Evolutionary conservation across 768 basidiomycete genomes (phyloP).

Genomic region (Podaxis sp.): DNA sequence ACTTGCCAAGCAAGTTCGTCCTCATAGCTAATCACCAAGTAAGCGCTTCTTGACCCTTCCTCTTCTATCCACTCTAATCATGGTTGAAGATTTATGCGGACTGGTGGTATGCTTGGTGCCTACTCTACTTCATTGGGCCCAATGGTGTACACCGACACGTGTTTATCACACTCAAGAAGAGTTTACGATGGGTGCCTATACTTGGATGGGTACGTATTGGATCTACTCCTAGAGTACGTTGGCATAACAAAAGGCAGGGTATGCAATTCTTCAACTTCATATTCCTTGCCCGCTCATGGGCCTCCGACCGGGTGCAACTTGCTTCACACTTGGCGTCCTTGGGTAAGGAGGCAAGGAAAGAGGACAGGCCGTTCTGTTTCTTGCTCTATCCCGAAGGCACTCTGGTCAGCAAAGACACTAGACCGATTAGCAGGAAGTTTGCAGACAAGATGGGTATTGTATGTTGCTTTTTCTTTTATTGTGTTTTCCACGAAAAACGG

Average conservation of each 20-base stretch:
- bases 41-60: constrained; percentile 15
- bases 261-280: constrained; percentile 97
- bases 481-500: neutral
- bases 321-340: constrained; percentile 64
- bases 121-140: constrained; percentile 68
- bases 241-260: constrained; percentile 42
- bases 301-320: constrained; percentile 72
- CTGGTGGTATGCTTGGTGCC: constrained; percentile 89
- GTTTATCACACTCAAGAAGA: constrained; percentile 91
- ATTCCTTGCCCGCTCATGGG: constrained; percentile 90
- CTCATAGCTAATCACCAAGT: constrained; percentile 95
- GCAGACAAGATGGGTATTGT: constrained; percentile 89
- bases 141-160: constrained; percentile 67
- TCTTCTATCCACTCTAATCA: neutral
- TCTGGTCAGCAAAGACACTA: constrained; percentile 81
- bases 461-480: constrained; percentile 32
- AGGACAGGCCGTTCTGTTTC: constrained; percentile 73
- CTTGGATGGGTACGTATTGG: constrained; percentile 73
- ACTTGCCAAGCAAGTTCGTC: constrained; percentile 77
- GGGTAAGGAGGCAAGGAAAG: constrained; percentile 63
- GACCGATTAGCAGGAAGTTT: constrained; percentile 82
- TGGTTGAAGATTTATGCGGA: constrained; percentile 63
- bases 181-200: constrained; percentile 79
- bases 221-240: constrained; percentile 1
- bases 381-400: constrained; percentile 97